Evolutionary conservation across 306 rosid species (phyloP), one percentile per base, ranked within the genome.

Genomic region (Chamaecrista fasciculata): DNA sequence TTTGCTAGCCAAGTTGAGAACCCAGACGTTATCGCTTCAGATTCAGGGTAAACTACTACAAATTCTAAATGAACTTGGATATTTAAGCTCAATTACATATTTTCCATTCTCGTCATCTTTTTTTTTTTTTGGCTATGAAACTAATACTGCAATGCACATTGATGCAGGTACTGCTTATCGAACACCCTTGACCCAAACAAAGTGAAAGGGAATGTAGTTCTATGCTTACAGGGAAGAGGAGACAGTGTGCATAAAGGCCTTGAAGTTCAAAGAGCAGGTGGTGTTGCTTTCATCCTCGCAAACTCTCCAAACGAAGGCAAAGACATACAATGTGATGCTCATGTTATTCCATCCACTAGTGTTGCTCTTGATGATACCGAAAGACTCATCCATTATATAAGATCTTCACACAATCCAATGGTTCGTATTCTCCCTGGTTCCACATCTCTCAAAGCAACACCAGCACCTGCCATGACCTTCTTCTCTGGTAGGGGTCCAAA

Each of bases 401-500:
- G 73, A 15, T 71, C 84, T 20, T 74, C 90, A 9, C 21, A 62
- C 26, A 74, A 75, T 39, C 94, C 97, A 48, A 74, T 31, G 42
- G 96, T 94, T n/a, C 73, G 65, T 29, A 79, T 93, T 62, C 40
- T 85, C 24, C 87, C 90, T 2, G 97, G 84, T 20, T 77, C 5
- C 71, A 93, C 98, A 6, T 69, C 82, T 19, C 29, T 90, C 5
- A 48, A 83, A n/a, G 62, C 87, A 14, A 90, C 78, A 75, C 96
- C 98, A 61, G 98, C 98, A 49, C 98, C 98, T 20, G 76, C 65
- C 67, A 76, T 93, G 85, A 84, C 98, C 36, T 24, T 79, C 20
- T 93, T 93, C 82, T 62, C 89, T 39, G 90, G 97, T 36, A 82
- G 98, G 79, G 97, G 98, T 75, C 98, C 98, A n/a, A 93, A 89